Conservation (phyloP, 257 asterid species). For the Osmanthus fragrans region DNA sequence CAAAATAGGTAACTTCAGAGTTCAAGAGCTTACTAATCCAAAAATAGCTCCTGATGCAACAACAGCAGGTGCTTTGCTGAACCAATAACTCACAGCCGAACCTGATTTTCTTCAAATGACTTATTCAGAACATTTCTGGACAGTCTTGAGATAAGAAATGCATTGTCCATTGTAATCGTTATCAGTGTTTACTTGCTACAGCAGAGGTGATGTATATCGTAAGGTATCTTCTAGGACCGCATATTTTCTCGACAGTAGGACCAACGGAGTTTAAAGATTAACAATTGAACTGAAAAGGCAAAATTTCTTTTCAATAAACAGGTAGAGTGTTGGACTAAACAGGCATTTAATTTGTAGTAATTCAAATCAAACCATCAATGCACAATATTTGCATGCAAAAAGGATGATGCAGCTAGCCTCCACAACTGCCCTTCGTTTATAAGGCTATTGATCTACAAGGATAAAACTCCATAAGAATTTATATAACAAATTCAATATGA, state of each 20-base stretch:
- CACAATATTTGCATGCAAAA: constrained; percentile 77
- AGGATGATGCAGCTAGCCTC: constrained; percentile 85
- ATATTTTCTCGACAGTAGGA: constrained; percentile 64
- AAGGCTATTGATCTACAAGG: constrained; percentile 73
- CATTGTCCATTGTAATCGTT: constrained; percentile 20
- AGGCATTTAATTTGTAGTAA: not conserved
- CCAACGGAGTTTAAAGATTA: constrained; percentile 80
- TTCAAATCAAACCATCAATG: constrained; percentile 73
- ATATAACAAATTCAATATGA: constrained; percentile 7
- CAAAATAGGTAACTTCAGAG: constrained; percentile 11
- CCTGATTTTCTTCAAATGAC: constrained; percentile 49
- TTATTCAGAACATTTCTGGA: constrained; percentile 24
- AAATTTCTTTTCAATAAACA: constrained; percentile 20
- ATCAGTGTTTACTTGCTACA: constrained; percentile 58
- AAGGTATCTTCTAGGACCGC: constrained; percentile 76
- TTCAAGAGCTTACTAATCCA: constrained; percentile 68
- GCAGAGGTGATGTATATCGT: constrained; percentile 75
- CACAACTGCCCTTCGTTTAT: constrained; percentile 81
- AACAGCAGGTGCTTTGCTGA: constrained; percentile 77
- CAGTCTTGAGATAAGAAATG: constrained; percentile 19
- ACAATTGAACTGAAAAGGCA: constrained; percentile 71
- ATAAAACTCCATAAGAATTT: constrained; percentile 12
- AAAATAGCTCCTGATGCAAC: constrained; percentile 95
- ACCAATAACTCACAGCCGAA: constrained; percentile 75
- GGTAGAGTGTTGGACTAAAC: constrained; percentile 14